phyloP scores from a whole-genome alignment of 2,329 filamentous ascomycete species.

The Orbilia blumenaviensis region DNA sequence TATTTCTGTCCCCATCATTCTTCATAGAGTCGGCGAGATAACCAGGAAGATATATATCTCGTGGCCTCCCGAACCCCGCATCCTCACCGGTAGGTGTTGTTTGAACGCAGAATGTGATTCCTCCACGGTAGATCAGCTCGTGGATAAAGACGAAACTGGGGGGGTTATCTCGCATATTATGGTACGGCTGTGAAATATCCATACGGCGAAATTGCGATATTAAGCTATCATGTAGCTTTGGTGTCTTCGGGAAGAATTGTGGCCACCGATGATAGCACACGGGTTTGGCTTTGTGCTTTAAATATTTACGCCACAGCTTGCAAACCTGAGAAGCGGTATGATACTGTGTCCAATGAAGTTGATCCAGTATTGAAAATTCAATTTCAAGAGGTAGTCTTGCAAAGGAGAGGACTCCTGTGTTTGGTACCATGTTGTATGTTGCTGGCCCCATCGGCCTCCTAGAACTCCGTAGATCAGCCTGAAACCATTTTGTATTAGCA shows the following conservation, averaged over 20 bases:
- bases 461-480: neutral
- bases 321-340: constrained; percentile 39
- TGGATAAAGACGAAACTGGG: constrained; percentile 18
- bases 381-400: constrained; percentile 30
- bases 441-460: neutral
- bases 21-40: constrained; percentile 18
- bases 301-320: constrained; percentile 34
- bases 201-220: neutral
- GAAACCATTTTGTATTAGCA: neutral
- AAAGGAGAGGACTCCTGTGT: neutral
- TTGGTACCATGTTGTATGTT: neutral
- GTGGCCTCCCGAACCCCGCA: constrained; percentile 12
- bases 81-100: constrained; percentile 26
- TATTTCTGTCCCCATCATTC: constrained; percentile 8
- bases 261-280: constrained; percentile 34
- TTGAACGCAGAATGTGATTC: constrained; percentile 31
- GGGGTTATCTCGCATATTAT: constrained; percentile 3
- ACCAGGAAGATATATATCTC: constrained; percentile 24
- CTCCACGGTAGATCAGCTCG: constrained; percentile 33
- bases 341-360: constrained; percentile 42
- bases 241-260: neutral
- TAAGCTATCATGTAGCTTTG: constrained; percentile 2
- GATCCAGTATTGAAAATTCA: constrained; percentile 35
- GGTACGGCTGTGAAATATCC: constrained; percentile 16
- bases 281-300: constrained; percentile 29